Base-by-base conservation (phyloP, 2,329 filamentous ascomycete genomes). In the Cladosporium halotolerans region DNA sequence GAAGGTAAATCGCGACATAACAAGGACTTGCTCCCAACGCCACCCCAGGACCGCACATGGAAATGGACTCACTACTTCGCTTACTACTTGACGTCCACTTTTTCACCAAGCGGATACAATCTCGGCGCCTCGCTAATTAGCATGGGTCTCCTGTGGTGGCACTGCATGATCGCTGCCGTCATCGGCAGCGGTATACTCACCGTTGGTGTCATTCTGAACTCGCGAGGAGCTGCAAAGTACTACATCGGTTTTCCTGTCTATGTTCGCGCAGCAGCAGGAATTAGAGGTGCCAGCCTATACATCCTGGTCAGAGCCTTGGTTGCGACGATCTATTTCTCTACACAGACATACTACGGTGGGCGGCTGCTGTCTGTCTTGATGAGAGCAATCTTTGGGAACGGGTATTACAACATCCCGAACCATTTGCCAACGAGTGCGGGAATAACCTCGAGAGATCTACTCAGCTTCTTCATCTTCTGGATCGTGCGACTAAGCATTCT, bases 251-350 rank as follows among this genome's bases (percentile, higher is more conserved):
- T 68, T 41, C 69, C 69, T 1, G 66, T 69, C 18, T 48, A 48
- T n/a, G 45, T 48, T 41, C 63, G 72, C 11, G 62, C 62, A 9
- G 69, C 71, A 4, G 72, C 72, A 55, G 72, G 72, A 53, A 72
- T 72, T 64, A 71, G 63, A 57, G 72, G 71, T 6, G 63, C 67
- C 10, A 75, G 71, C 59, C 74, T 73, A 54, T 71, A 71, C 52
- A 71, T 76, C 10, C 60, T 66, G 16, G 69, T 71, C 9, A 65
- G 73, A 45, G 65, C 69, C 3, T 63, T 70, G 14, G 62, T 75
- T 41, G 71, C 72, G 34, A 68, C 71, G 56, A 68, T 74, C 45
- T 73, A 68, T 66, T 70, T 71, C 46, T 62, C 58, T n/a, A 58
- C 66, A 16, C 63, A 67, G 54, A 55, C 45, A 3, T 54, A 57